Evolutionary conservation across 2,329 filamentous ascomycete genomes (phyloP).

Genomic region (Berkeleyomyces rouxiae): DNA sequence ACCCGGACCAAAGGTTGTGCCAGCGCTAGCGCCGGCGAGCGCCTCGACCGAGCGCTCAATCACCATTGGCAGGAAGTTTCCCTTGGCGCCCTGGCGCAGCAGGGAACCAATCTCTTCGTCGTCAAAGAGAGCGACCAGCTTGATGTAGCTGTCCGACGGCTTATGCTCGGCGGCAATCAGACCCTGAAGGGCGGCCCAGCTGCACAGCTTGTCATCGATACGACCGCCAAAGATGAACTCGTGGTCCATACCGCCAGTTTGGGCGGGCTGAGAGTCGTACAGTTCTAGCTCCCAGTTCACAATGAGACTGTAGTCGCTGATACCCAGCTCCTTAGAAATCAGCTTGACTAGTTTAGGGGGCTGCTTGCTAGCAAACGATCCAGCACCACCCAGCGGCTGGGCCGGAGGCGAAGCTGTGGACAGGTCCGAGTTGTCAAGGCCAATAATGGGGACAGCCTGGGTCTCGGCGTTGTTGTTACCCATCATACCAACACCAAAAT

Average conservation of each 20-base stretch:
- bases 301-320: conserved; percentile 51
- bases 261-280: conserved; percentile 75
- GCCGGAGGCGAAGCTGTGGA: conserved; percentile 19
- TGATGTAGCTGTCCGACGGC: conserved; percentile 52
- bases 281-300: conserved; percentile 96
- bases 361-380: conserved; percentile 67
- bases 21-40: conserved; percentile 30
- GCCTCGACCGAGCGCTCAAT: conserved; percentile 69
- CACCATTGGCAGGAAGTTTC: conserved; percentile 71
- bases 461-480: conserved; percentile 68
- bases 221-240: conserved; percentile 92
- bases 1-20: conserved; percentile 34
- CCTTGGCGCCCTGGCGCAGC: conserved; percentile 73
- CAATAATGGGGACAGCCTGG: conserved; percentile 85
- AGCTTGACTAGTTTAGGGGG: conserved; percentile 70
- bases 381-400: conserved; percentile 38
- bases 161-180: conserved; percentile 51
- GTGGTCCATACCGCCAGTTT: conserved; percentile 67
- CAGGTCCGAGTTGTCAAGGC: conserved; percentile 57
- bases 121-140: conserved; percentile 87
- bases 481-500: conserved; percentile 67
- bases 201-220: conserved; percentile 96
- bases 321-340: conserved; percentile 61
- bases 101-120: conserved; percentile 91
- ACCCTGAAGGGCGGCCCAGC: conserved; percentile 74